phyloP scores from a whole-genome alignment of 495 filamentous ascomycete species.

The Jackrogersella minutella region DNA sequence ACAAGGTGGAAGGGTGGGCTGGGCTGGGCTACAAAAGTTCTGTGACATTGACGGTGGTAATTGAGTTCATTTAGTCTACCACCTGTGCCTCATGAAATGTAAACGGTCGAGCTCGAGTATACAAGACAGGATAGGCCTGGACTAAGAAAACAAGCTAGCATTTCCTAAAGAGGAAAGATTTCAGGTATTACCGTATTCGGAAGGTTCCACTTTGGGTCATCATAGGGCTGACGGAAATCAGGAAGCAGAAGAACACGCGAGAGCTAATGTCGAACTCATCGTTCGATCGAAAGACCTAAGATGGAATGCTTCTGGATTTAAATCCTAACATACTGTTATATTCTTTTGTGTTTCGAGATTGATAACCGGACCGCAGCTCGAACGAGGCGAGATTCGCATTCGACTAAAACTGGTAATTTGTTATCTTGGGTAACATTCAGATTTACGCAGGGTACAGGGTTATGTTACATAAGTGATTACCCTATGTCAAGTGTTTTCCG shows the following conservation, averaged over 20 bases:
- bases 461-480: background rate
- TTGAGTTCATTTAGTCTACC: slow-evolving; percentile 10
- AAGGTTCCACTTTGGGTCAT: slow-evolving; percentile 7
- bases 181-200: slow-evolving; percentile 4
- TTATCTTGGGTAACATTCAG: background rate
- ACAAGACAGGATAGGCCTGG: background rate
- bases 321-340: background rate
- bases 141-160: background rate
- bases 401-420: background rate
- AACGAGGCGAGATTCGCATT: background rate
- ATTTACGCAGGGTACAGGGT: no score
- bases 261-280: background rate
- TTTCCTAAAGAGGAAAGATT: slow-evolving; percentile 11
- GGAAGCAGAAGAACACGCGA: background rate
- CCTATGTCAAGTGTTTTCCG: background rate
- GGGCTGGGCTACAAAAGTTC: slow-evolving; percentile 3
- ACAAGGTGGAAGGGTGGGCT: background rate
- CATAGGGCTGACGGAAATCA: slow-evolving; percentile 6
- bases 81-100: slow-evolving; percentile 1
- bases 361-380: background rate
- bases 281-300: slow-evolving; percentile 8
- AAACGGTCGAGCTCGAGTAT: background rate
- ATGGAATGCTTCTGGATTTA: background rate
- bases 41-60: slow-evolving; percentile 6
- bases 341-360: no score